Conservation (phyloP, 495 filamentous ascomycete species). For the Aspergillus indologenus region DNA sequence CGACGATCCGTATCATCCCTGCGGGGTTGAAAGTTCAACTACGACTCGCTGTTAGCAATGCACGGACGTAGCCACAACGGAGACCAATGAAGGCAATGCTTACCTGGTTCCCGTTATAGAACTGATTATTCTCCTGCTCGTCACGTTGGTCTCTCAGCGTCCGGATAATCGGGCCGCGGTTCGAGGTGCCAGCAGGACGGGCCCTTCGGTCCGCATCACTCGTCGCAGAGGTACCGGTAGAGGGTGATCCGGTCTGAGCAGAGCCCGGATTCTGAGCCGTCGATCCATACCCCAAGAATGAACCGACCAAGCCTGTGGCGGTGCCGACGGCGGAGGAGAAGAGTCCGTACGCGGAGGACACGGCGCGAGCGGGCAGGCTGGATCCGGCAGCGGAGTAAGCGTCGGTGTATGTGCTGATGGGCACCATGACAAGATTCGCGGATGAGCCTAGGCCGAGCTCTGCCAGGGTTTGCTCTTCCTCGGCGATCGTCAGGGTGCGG, state of each 20-base stretch:
- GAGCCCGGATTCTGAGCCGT: conserved; percentile 15
- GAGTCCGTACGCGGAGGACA: conserved; percentile 43
- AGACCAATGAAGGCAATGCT: neutral
- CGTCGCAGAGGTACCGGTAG: conserved; percentile 14
- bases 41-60: neutral
- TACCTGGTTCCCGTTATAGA: conserved; percentile 90
- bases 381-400: conserved; percentile 52
- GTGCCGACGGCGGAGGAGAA: conserved; percentile 41
- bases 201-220: conserved; percentile 14
- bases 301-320: conserved; percentile 51
- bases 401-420: conserved; percentile 56
- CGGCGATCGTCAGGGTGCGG: conserved; percentile 63
- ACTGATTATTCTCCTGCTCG: conserved; percentile 54
- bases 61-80: neutral
- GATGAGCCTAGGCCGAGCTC: conserved; percentile 70
- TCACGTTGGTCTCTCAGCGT: conserved; percentile 56
- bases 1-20: conserved; percentile 52
- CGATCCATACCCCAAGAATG: conserved; percentile 52
- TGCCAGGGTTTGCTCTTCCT: conserved; percentile 65
- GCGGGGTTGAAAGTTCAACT: conserved; percentile 76
- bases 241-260: conserved; percentile 9
- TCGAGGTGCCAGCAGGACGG: conserved; percentile 16
- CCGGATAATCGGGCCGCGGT: conserved; percentile 42
- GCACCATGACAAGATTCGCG: conserved; percentile 79
- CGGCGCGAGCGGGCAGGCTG: conserved; percentile 43